A percentile compares a stretch with the other conserved stretches of the same genome.
Conservation (phyloP, 2,329 filamentous ascomycete genomes). For the Colletotrichum horii region DNA sequence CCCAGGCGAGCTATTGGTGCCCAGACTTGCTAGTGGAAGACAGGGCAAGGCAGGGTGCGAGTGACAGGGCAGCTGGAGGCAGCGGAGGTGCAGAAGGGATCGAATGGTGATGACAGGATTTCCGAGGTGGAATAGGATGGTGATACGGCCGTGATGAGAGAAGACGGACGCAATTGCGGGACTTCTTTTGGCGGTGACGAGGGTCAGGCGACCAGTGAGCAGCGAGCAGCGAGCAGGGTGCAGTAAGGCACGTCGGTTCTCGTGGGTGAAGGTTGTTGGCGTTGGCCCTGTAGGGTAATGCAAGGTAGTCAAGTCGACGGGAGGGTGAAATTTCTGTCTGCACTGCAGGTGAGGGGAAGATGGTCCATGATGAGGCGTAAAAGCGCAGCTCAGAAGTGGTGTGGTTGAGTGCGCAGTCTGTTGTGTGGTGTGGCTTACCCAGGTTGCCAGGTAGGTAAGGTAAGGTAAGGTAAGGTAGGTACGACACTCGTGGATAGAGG, state of each 20-base stretch:
- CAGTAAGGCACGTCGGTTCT: background rate
- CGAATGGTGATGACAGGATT: background rate
- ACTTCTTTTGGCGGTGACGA: background rate
- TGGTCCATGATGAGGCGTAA: background rate
- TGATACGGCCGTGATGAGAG: slow-evolving; percentile 7
- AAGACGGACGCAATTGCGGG: background rate
- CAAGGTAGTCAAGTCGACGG: background rate
- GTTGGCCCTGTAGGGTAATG: background rate
- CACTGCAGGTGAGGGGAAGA: background rate
- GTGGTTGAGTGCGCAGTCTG: no score
- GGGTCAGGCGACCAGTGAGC: background rate
- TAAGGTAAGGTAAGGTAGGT: no score
- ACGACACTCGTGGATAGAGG: no score
- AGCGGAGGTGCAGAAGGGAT: background rate
- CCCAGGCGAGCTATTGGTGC: background rate
- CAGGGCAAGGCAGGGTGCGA: background rate
- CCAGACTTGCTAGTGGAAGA: background rate
- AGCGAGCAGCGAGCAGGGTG: background rate
- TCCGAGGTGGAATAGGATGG: background rate
- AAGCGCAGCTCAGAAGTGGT: background rate
- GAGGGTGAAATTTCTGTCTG: background rate
- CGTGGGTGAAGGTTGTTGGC: background rate
- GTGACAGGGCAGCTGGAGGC: background rate
- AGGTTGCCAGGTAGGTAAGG: background rate
- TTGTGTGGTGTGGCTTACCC: background rate